Evolutionary conservation across 768 basidiomycete species (phyloP).

Genomic region (Mycena olivaceomarginata): DNA sequence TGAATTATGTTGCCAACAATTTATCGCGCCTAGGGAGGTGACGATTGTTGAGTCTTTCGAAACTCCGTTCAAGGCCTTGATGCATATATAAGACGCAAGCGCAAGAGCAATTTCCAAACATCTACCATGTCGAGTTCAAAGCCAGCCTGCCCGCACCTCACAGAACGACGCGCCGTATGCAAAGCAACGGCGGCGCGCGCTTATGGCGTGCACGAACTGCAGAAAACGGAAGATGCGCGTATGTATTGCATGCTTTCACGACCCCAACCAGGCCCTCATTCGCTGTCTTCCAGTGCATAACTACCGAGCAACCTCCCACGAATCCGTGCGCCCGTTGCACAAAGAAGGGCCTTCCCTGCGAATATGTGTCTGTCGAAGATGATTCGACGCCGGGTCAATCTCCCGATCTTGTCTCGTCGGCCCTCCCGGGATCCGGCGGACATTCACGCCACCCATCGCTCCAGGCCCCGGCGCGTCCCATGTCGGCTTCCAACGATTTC

Average conservation of each 20-base stretch:
- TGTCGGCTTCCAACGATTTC: not conserved
- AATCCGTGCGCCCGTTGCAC: constrained; percentile 17
- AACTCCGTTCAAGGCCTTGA: not conserved
- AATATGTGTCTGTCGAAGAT: constrained; percentile 2
- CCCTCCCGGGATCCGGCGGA: not conserved
- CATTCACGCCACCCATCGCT: not conserved
- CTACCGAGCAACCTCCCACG: not conserved
- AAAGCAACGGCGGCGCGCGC: not conserved
- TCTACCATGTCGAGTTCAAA: constrained; percentile 9
- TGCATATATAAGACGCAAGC: not conserved
- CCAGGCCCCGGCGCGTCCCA: not conserved
- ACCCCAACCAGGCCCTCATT: not conserved
- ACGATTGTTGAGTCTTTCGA: not conserved
- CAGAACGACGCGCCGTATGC: not conserved
- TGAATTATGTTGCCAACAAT: not conserved
- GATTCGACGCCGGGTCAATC: not conserved
- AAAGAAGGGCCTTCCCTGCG: constrained; percentile 2
- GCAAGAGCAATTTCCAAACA: not conserved
- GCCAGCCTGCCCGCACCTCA: not conserved
- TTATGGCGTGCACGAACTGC: constrained; percentile 14
- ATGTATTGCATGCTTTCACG: not conserved
- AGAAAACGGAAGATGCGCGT: constrained; percentile 9
- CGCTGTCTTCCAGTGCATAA: not conserved
- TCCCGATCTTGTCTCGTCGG: not conserved
- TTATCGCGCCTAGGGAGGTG: not conserved